Base-by-base conservation (phyloP, 2,329 filamentous ascomycete genomes). In the Blastomyces silverae region DNA sequence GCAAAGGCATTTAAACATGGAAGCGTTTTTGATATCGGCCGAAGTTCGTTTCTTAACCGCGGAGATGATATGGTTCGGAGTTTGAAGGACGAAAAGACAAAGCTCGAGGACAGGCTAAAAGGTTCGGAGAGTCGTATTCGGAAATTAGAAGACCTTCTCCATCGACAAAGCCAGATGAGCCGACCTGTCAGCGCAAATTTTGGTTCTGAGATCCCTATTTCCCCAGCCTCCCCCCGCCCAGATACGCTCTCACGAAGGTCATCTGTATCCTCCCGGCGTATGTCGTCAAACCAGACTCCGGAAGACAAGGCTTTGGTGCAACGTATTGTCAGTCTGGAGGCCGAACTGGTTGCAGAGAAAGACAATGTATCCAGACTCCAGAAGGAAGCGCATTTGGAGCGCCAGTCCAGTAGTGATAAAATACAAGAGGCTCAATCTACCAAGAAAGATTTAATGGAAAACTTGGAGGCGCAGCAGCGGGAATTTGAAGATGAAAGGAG, bases 1-100 rank as follows among this genome's bases (percentile, higher is more conserved):
- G 85, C 94, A 7, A 96, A 93, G 75, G 92, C 91, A 5, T 97
- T 99, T 81, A 97, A 97, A 74, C 94, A 95, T 73, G 94, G 94
- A 20, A 97, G 94, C 73, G 85, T 97, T 48, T 92, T 97, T 71
- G 94, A 97, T 74, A 84, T 97, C 67, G 91, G 91, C n/a, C 87
- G 89, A 71, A 95, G 90, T 69, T 93, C 91, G 0, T 83, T 97
- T 11, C 79, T 96, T 71, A 85, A 96, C 17, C 87, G 91, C 50
- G 92, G 91, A n/a, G 91, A 96, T 71, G 92, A 97, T 67, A 81
- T 92, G 67, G 83, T 89, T 44, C 84, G 83, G 73, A 89, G 81
- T 68, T 77, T 97, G n/a, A 90, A 90, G 73, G 90, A 91, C 20
- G 92, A 96, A 66, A 97, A 96, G 71, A 77, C 80, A 1, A 89